A percentile compares a stretch with the other conserved stretches of the same genome.
Evolutionary conservation across 2,329 filamentous ascomycete genomes (phyloP).

Genomic region (Cladophialophora bantiana): DNA sequence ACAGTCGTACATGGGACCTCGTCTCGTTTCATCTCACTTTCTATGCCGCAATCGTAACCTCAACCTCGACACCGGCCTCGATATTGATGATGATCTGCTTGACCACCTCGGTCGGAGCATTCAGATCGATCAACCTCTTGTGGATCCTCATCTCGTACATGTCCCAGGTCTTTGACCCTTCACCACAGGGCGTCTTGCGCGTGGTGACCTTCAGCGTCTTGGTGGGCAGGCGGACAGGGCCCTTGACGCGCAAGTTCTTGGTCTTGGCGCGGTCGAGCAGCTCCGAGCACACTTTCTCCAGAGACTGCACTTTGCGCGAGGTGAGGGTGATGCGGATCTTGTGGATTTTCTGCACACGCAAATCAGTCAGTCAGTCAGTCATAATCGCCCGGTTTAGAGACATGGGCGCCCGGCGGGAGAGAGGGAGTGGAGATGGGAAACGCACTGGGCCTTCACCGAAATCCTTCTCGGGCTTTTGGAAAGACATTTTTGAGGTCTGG

Average conservation of each 20-base stretch:
- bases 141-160: slow-evolving; percentile 99
- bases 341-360: slow-evolving; percentile 76
- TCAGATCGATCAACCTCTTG: slow-evolving; percentile 97
- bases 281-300: slow-evolving; percentile 98
- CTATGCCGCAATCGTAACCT: slow-evolving; percentile 62
- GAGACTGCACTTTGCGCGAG: slow-evolving; percentile 89
- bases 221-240: slow-evolving; percentile 95
- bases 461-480: slow-evolving; percentile 94
- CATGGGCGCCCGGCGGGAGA: no score
- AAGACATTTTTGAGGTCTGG: slow-evolving; percentile 75
- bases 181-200: slow-evolving; percentile 98
- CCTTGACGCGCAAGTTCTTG: slow-evolving; percentile 99
- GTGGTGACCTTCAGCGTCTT: slow-evolving; percentile 95
- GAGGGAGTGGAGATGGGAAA: slow-evolving; percentile 41
- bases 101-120: slow-evolving; percentile 87
- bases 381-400: neutral
- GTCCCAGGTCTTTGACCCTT: slow-evolving; percentile 99
- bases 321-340: slow-evolving; percentile 98
- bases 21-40: slow-evolving; percentile 19
- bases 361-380: neutral
- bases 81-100: slow-evolving; percentile 64
- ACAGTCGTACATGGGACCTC: neutral
- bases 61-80: slow-evolving; percentile 61
- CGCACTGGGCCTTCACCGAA: slow-evolving; percentile 82
- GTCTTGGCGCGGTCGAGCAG: slow-evolving; percentile 97